phyloP scores from a whole-genome alignment of 2,329 filamentous ascomycete genomes.

The Fusarium setosum region DNA sequence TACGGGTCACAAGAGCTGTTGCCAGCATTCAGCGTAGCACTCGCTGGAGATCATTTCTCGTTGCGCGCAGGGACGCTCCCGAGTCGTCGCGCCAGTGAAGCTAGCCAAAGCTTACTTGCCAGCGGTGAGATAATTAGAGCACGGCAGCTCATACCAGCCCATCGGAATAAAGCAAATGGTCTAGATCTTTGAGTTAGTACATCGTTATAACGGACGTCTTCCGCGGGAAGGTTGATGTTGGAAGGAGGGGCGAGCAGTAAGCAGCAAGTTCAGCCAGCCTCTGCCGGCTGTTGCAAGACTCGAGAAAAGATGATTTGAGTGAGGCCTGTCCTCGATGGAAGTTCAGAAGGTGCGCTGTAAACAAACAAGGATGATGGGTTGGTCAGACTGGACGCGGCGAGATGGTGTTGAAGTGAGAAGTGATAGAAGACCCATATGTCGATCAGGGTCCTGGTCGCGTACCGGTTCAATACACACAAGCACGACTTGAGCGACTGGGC shows the following conservation, averaged over 20 bases:
- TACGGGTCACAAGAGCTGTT: conserved; percentile 5
- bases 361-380: not conserved
- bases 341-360: not conserved
- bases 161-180: conserved; percentile 1
- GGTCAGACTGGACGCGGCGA: not conserved
- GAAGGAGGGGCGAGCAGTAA: not conserved
- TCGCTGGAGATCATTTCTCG: conserved; percentile 6
- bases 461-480: not conserved
- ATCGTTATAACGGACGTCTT: not conserved
- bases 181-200: conserved; percentile 2
- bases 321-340: not conserved
- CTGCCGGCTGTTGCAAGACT: not conserved
- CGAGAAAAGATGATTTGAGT: no score
- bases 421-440: conserved; percentile 10
- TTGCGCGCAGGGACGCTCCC: conserved; percentile 3
- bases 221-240: not conserved
- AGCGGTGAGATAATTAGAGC: conserved; percentile 18
- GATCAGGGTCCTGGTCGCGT: conserved; percentile 33
- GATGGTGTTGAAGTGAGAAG: not conserved
- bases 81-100: conserved; percentile 8
- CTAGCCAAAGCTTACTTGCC: conserved; percentile 32
- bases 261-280: not conserved
- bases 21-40: conserved; percentile 2
- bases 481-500: not conserved
- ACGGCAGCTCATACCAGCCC: not conserved